Evolutionary conservation across 129 eudicot species (phyloP), one percentile per base, ranked within the genome.

Genomic region (Centaurea solstitialis): DNA sequence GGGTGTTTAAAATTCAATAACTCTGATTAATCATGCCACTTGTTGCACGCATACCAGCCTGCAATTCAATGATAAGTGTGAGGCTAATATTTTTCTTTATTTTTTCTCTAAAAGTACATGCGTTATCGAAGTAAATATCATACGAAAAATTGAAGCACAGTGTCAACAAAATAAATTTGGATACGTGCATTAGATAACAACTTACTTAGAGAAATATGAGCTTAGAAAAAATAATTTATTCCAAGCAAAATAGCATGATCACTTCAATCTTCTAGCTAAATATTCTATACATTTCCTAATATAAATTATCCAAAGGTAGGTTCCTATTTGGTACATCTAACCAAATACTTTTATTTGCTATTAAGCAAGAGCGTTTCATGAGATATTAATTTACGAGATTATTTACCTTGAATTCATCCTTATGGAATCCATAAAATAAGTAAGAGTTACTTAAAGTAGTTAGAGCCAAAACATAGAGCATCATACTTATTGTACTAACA

Each of bases 331-430:
- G n/a, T 47, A 2, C 3, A 12, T 13, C 5, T 12, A 26, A 26
- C 30, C 30, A 26, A 2, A 47, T 47, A 12, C 59, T 47, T 47
- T 0, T 47, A 47, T 47, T 47, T 47, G 17, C 30, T 47, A 12
- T 47, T 12, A 47, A 47, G 59, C 18, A 47, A 47, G 13, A 47
- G 59, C n/a, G n/a, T n/a, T n/a, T n/a, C n/a, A n/a, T n/a, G n/a
- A n/a, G n/a, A n/a, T n/a, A n/a, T n/a, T n/a, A n/a, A n/a, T n/a
- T n/a, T n/a, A n/a, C n/a, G n/a, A n/a, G n/a, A n/a, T n/a, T n/a
- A 26, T 30, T 65, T 87, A 89, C 98, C 99, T 96, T 93, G 33
- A 96, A 81, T 70, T 94, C 98, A 88, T 93, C 99, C 82, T 93
- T 98, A 75, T 96, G 98, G 76, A 93, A 96, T 17, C 99, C 99